Conservation (phyloP, 2,329 filamentous ascomycete species). For the Rutstroemia sp. region DNA sequence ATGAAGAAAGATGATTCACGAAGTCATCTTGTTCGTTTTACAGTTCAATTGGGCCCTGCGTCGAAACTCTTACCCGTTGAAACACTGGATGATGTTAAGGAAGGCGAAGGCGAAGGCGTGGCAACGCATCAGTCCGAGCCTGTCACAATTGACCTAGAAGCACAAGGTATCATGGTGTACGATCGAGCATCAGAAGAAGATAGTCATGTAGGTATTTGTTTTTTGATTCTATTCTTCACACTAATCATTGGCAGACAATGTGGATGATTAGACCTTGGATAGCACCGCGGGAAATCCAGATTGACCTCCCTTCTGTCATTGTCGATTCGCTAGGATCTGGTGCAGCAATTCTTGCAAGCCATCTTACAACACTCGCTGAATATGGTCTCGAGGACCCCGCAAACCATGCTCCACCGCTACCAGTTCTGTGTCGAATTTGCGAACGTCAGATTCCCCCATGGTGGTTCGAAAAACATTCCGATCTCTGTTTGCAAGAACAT, state of each 20-base stretch:
- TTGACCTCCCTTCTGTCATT: constrained; percentile 81
- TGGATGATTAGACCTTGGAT: constrained; percentile 98
- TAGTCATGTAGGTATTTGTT: constrained; percentile 66
- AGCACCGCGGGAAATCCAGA: constrained; percentile 84
- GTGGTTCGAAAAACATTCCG: constrained; percentile 99
- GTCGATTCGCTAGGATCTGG: constrained; percentile 92
- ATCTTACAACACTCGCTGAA: constrained; percentile 84
- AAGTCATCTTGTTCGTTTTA: constrained; percentile 83
- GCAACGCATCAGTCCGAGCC: constrained; percentile 31
- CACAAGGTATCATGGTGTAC: constrained; percentile 97
- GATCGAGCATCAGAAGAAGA: constrained; percentile 79
- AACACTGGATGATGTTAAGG: constrained; percentile 24
- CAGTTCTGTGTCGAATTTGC: constrained; percentile 91
- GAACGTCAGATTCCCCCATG: constrained; percentile 95
- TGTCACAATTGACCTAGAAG: constrained; percentile 72
- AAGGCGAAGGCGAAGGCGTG: constrained; percentile 24
- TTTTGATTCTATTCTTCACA: neutral
- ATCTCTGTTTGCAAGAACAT: constrained; percentile 91
- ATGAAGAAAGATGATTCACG: constrained; percentile 91
- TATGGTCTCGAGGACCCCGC: constrained; percentile 67
- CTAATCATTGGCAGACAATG: constrained; percentile 65
- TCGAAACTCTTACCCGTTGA: constrained; percentile 52
- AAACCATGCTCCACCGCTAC: constrained; percentile 71
- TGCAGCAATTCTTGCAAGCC: constrained; percentile 88
- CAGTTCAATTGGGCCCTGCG: constrained; percentile 59